These are phyloP conservation scores for cucumber (Cucumis sativus) DNA, from an alignment of 306 rosid genomes.

Conservation along the genomic window Cucumber_9930_V3 NC_026661.2:2335001-2335500, in stretches of 20 bases:
- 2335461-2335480: background rate
- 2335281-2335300: background rate
- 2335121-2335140: background rate
- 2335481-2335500: background rate
- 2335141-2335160: background rate
- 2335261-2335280: background rate
- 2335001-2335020: background rate
- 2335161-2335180: background rate
- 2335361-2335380: background rate
- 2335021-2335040: background rate
- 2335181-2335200: background rate
- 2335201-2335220: background rate
- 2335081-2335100: background rate
- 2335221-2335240: background rate
- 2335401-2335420: background rate
- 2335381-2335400: slow-evolving; percentile 2
- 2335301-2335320: background rate
- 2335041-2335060: background rate
- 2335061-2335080: background rate
- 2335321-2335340: background rate
- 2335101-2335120: background rate
- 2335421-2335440: background rate
- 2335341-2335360: background rate
- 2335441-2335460: background rate
- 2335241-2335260: background rate